Evolutionary conservation across 331 rosid genomes (phyloP).

Genomic region (Malus hybrid): DNA sequence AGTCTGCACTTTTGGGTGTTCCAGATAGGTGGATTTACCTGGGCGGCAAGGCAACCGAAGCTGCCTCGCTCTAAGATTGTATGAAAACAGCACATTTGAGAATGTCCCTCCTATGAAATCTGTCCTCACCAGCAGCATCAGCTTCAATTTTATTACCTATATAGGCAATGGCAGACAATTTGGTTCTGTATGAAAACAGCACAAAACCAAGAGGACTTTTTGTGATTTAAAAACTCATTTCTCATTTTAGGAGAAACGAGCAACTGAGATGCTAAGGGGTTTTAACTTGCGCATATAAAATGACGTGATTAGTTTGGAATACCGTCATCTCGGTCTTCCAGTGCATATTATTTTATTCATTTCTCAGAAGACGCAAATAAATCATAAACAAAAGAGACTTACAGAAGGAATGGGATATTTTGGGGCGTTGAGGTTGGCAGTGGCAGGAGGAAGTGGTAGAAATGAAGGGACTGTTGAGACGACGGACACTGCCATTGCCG

Average conservation of each 20-base stretch:
- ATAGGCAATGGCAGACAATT: not conserved
- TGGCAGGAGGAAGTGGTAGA: constrained; percentile 35
- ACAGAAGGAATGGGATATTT: constrained; percentile 40
- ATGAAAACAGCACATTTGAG: constrained; percentile 41
- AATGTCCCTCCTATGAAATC: constrained; percentile 53
- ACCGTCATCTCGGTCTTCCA: too few relatives aligned
- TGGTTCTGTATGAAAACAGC: not conserved
- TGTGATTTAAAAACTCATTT: not conserved
- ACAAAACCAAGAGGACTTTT: not conserved
- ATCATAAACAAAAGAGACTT: constrained; percentile 19
- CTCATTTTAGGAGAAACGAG: too few relatives aligned
- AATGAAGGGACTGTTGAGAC: constrained; percentile 53
- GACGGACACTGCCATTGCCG: constrained; percentile 67
- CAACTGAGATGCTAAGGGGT: too few relatives aligned
- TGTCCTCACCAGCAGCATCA: constrained; percentile 24
- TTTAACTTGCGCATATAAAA: too few relatives aligned
- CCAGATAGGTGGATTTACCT: too few relatives aligned
- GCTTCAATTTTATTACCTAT: constrained; percentile 35
- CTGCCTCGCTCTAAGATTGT: too few relatives aligned
- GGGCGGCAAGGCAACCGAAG: too few relatives aligned
- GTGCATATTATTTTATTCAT: not conserved
- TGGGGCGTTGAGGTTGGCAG: constrained; percentile 23
- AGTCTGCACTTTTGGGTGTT: too few relatives aligned
- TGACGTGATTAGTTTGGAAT: too few relatives aligned
- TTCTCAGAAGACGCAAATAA: not conserved